A percentile compares a stretch with the other conserved stretches of the same genome.
phyloP scores from a whole-genome alignment of 73 alveolate species.

The Tetrahymena malaccensis region DNA sequence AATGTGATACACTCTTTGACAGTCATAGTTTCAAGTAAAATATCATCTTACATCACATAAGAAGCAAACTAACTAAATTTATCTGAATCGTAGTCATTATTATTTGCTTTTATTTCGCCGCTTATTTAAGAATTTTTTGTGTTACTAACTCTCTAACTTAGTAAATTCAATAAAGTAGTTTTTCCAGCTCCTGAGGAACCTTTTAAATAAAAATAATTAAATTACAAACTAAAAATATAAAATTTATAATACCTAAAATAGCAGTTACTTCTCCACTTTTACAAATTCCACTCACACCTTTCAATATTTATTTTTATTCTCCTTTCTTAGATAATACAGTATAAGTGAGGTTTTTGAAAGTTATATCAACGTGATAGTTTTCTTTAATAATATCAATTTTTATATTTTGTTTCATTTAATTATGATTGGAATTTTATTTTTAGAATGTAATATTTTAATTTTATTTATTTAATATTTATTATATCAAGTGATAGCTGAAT shows the following conservation, averaged over 20 bases:
- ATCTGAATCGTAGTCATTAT: not conserved
- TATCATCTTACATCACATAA: slow-evolving; percentile 58
- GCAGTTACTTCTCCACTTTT: not conserved
- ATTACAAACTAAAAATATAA: not conserved
- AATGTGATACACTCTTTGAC: slow-evolving; percentile 27
- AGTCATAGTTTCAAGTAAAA: slow-evolving; percentile 25
- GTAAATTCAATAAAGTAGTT: slow-evolving; percentile 40
- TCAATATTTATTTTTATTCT: not conserved
- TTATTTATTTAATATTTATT: too few relatives aligned
- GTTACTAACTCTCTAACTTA: not conserved
- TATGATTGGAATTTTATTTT: too few relatives aligned
- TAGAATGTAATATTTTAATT: not conserved
- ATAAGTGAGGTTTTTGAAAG: not conserved
- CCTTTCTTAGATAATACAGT: not conserved
- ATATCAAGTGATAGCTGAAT: too few relatives aligned
- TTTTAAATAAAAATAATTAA: not conserved
- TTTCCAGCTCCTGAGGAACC: slow-evolving; percentile 45
- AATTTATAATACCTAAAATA: not conserved
- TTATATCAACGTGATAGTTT: not conserved
- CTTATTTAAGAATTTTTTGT: not conserved
- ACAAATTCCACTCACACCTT: not conserved
- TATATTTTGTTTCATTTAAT: too few relatives aligned
- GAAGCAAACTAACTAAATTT: not conserved
- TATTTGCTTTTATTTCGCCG: slow-evolving; percentile 2
- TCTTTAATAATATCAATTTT: not conserved